Conservation (phyloP, 371 early-diverging fungal genomes). For the Mortierella sp. region DNA sequence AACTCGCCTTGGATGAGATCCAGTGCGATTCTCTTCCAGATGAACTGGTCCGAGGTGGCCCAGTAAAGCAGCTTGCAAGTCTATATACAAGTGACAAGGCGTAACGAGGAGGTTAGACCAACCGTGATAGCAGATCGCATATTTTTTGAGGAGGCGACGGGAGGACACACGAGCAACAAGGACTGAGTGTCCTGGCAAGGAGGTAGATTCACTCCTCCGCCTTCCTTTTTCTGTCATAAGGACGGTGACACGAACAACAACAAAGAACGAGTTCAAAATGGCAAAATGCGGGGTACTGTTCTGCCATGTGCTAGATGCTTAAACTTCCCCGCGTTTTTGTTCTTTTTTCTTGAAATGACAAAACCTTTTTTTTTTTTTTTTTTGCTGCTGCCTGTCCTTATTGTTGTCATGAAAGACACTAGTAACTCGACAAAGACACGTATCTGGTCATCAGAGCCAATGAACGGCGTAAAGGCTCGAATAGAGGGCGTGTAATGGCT, state of each 20-base stretch:
- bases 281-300: conserved; percentile 49
- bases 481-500: too few species aligned
- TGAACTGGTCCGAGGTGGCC: conserved; percentile 51
- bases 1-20: conserved; percentile 53
- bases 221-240: too few species aligned
- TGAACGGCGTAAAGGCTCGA: too few species aligned
- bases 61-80: conserved; percentile 39
- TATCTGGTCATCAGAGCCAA: too few species aligned
- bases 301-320: background rate
- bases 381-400: too few species aligned
- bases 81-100: conserved; percentile 9
- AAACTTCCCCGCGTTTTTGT: conserved; percentile 49
- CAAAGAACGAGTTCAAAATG: conserved; percentile 14
- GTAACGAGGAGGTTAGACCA: too few species aligned
- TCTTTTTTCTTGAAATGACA: background rate
- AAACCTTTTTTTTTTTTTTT: conserved; percentile 1
- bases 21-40: conserved; percentile 50
- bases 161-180: too few species aligned
- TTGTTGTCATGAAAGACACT: too few species aligned
- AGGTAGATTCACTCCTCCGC: background rate
- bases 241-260: conserved; percentile 13
- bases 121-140: too few species aligned
- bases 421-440: too few species aligned
- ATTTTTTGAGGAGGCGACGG: too few species aligned
- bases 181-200: background rate